Base-by-base conservation (phyloP, 1,284 basidiomycete genomes). In the Apiotrichum sp. region DNA sequence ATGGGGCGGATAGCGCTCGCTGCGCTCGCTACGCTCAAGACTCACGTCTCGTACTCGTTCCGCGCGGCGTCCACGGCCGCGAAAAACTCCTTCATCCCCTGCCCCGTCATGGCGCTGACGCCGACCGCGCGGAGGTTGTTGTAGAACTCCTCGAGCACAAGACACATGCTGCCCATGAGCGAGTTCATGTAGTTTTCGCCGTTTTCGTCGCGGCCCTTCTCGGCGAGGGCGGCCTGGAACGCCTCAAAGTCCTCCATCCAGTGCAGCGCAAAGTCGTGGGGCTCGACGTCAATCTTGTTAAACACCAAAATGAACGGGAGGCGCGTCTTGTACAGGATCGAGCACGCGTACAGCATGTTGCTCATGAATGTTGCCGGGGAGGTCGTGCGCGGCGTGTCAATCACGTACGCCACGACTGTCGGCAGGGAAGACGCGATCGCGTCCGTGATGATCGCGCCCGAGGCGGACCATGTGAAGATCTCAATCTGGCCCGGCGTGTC, bases 401-500 rank as follows among this genome's bases (percentile, higher is more conserved):
- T 92, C 58, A 99, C 84, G 73, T 98, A 99, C 10, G 93, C 96
- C 40, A 99, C 86, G 31, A 93, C 89, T 0, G 95, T 89, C 0
- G 96, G 96, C 60, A 98, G 80, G 0, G 92, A 85, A 9, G 89
- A 89, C 0, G 95, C 95, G 35, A 98, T 81, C n/a, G 96, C 90
- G 71, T 98, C 93, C 16, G 96, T 98, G 67, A 99, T 97, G 72
- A 99, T 98, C 3, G 93, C 87, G 3, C 96, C 96, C 34, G 93
- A 97, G 1, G 96, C 96, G 0, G 93, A 97, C 96, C 96, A 99
- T 45, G 96, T 99, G 71, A 99, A 99, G 69, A 98, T 98, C 77
- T 99, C 96, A 68, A 99, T 99, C 77, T 99, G 96, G 6, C 96
- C 96, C 2, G 96, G 96, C 0, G 96, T 99, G 70, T 99, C 96